Conservation (phyloP, 2,329 filamentous ascomycete species). For the Xenoacremonium recifei region DNA sequence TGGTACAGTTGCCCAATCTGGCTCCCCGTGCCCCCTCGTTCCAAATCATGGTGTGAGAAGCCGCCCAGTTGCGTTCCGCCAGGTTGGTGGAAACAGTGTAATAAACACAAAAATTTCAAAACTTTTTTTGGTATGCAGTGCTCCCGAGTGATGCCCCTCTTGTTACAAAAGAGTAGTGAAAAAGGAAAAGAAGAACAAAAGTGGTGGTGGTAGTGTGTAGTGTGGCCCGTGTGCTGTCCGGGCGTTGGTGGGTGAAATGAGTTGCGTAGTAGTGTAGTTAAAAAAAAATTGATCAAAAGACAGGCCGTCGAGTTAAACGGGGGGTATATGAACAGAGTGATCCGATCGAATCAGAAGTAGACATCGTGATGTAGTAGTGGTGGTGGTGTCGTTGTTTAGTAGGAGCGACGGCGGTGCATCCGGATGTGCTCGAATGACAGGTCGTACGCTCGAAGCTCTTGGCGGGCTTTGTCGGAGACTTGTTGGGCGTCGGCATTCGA, state of each 20-base stretch:
- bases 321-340: slow-evolving; percentile 11
- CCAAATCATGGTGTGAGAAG: slow-evolving; percentile 17
- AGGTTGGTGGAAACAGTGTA: slow-evolving; percentile 18
- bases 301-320: slow-evolving; percentile 9
- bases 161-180: slow-evolving; percentile 40
- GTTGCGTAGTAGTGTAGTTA: slow-evolving; percentile 34
- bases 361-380: too few relatives aligned
- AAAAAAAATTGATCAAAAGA: slow-evolving; percentile 9
- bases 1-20: slow-evolving; percentile 29
- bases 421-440: slow-evolving; percentile 85
- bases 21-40: slow-evolving; percentile 22
- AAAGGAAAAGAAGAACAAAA: slow-evolving; percentile 17
- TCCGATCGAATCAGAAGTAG: slow-evolving; percentile 3
- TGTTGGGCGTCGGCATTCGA: slow-evolving; percentile 52
- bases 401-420: slow-evolving; percentile 55
- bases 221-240: slow-evolving; percentile 14
- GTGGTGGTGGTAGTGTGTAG: slow-evolving; percentile 15
- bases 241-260: slow-evolving; percentile 25
- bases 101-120: too few relatives aligned
- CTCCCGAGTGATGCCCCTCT: slow-evolving; percentile 48
- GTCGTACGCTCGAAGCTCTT: slow-evolving; percentile 81
- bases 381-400: slow-evolving; percentile 38
- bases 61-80: slow-evolving; percentile 20
- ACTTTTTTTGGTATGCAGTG: slow-evolving; percentile 50
- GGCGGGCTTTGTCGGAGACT: slow-evolving; percentile 73